These are phyloP conservation scores for Dendrobium huoshanense DNA, from an alignment of 106 monocot genomes.

Conservation along the genomic window DNA sequence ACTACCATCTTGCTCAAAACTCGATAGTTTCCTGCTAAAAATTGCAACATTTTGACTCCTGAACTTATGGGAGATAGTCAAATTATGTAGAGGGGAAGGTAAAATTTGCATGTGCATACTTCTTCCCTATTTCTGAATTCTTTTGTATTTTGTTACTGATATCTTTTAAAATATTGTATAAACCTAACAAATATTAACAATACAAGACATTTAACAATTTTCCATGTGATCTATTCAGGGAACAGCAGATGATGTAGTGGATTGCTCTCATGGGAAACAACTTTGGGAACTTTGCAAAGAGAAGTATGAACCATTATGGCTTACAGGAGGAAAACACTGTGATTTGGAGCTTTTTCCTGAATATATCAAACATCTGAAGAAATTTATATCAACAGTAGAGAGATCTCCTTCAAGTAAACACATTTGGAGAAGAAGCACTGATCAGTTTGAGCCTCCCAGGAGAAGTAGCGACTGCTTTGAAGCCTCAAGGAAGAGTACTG, in stretches of 20 bases:
- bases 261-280: constrained; percentile 25
- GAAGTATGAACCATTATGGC: constrained; percentile 24
- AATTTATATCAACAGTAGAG: constrained; percentile 20
- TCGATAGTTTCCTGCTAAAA: too few relatives aligned
- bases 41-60: too few relatives aligned
- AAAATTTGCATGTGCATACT: too few relatives aligned
- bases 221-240: constrained; percentile 5
- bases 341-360: constrained; percentile 22
- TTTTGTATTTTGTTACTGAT: too few relatives aligned
- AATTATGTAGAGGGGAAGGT: too few relatives aligned
- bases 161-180: too few relatives aligned
- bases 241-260: constrained; percentile 23
- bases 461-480: constrained; percentile 45
- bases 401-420: background rate
- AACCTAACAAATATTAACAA: too few relatives aligned
- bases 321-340: constrained; percentile 28
- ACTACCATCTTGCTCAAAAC: too few relatives aligned
- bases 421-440: constrained; percentile 27
- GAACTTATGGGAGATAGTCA: too few relatives aligned
- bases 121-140: too few relatives aligned
- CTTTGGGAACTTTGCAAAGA: constrained; percentile 23
- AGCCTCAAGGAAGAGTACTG: constrained; percentile 41
- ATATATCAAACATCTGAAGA: constrained; percentile 18
- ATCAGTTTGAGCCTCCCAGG: constrained; percentile 34
- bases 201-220: too few relatives aligned